Base-by-base conservation (phyloP, 495 filamentous ascomycete genomes). In the Margaritispora aquatica region DNA sequence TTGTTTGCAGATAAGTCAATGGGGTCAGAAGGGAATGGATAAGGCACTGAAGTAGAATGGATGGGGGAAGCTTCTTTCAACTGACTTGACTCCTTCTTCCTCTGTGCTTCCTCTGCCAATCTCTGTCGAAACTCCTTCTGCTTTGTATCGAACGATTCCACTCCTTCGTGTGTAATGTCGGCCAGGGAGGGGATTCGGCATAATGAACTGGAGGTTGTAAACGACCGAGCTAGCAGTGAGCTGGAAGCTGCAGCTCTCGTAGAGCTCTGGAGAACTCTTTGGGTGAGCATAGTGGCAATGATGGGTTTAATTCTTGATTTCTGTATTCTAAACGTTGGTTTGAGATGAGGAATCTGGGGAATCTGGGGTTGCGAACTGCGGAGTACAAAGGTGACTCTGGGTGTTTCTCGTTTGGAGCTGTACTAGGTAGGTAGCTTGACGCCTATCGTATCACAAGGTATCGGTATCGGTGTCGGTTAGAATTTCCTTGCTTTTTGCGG, bases 61-160 rank as follows among this genome's bases (percentile, higher is more conserved):
- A 60, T 27, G 61, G 19, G 51, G 64, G 66, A 7, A 23, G 52
- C 21, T 36, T 36, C 29, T 62, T 59, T 61, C 52, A 77, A 92
- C 89, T 92, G 77, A 89, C 88, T 88, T 88, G 83, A 79, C 77
- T 89, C 84, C 80, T 80, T 83, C 80, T 80, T 83, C 71, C 75
- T 77, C 75, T 82, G 88, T 71, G 89, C 81, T 70, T 83, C 84
- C 70, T 85, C 82, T 64, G 85, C 82, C 57, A 96, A 75, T 73
- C 89, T 78, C 72, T 90, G 86, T 66, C 94, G 87, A 77, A 96
- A 98, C 68, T 87, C 81, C 68, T 85, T 86, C 76, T 96, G 92
- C 63, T 84, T 84, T 46, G 81, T 76, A 69, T 87, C 87, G 80
- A 96, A 98, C 31, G 80, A 75, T 31, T 83, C 76, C 41, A 85